Conservation (phyloP, 2,329 filamentous ascomycete genomes). For the Huntiella omanensis region DNA sequence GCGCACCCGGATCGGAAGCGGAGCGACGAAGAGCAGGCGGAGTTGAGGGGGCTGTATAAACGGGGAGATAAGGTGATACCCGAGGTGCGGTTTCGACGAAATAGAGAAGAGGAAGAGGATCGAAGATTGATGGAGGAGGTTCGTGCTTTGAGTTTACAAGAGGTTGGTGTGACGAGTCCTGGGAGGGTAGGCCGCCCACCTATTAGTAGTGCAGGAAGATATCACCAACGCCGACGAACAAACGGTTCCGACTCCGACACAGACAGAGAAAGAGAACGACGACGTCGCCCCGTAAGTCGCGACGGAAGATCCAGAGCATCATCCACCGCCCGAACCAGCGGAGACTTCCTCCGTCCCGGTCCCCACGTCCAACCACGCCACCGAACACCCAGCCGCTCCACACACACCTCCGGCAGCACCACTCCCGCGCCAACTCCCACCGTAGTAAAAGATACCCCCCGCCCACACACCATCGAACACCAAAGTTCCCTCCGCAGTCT, state of each 20-base stretch:
- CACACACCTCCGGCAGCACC: background rate
- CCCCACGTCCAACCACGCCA: slow-evolving; percentile 12
- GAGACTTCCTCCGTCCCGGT: slow-evolving; percentile 21
- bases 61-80: slow-evolving; percentile 68
- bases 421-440: background rate
- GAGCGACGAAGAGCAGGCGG: slow-evolving; percentile 52
- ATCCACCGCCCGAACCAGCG: slow-evolving; percentile 12
- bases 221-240: slow-evolving; percentile 7
- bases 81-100: slow-evolving; percentile 22
- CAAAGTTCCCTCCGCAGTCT: slow-evolving; percentile 76
- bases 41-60: slow-evolving; percentile 58
- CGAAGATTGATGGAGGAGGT: slow-evolving; percentile 51
- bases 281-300: slow-evolving; percentile 14
- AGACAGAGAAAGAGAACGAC: slow-evolving; percentile 12
- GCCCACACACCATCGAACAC: slow-evolving; percentile 51
- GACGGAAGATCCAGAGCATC: slow-evolving; percentile 11
- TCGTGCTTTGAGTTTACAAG: slow-evolving; percentile 52
- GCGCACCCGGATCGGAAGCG: slow-evolving; percentile 61
- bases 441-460: slow-evolving; percentile 12
- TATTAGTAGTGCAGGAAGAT: background rate
- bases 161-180: slow-evolving; percentile 31
- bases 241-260: slow-evolving; percentile 9
- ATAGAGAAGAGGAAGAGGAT: slow-evolving; percentile 35
- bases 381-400: background rate
- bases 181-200: slow-evolving; percentile 12